A percentile compares a stretch with the other conserved stretches of the same genome.
phyloP scores from a whole-genome alignment of 2,329 filamentous ascomycete species.

The Fonsecaea monophora region DNA sequence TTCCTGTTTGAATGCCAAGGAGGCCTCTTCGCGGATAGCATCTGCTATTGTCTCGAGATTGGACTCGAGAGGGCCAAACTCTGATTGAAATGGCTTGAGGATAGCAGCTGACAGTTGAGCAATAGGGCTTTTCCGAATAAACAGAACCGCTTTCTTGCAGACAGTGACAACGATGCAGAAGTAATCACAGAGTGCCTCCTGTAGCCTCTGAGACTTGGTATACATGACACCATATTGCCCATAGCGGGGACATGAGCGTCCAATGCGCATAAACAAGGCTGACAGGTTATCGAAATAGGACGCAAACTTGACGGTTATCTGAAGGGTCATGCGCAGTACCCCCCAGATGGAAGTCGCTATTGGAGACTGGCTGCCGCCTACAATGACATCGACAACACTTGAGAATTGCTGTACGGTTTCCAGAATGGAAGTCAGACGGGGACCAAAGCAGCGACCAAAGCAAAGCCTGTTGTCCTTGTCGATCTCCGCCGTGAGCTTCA shows the following conservation, averaged over 20 bases:
- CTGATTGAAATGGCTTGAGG: constrained; percentile 27
- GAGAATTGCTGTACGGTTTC: constrained; percentile 38
- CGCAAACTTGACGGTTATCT: constrained; percentile 28
- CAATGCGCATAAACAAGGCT: constrained; percentile 37
- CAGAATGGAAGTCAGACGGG: constrained; percentile 38
- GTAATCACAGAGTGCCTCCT: constrained; percentile 34
- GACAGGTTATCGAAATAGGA: constrained; percentile 41
- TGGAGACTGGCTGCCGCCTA: constrained; percentile 34
- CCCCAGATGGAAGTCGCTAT: constrained; percentile 38
- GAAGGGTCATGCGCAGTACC: constrained; percentile 36
- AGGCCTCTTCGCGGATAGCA: constrained; percentile 23
- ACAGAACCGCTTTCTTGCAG: constrained; percentile 36
- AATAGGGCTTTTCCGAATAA: constrained; percentile 25
- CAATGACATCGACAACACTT: constrained; percentile 36
- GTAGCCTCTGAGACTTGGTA: constrained; percentile 29
- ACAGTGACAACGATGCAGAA: constrained; percentile 32
- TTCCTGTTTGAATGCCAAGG: constrained; percentile 20
- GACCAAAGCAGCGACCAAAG: constrained; percentile 34
- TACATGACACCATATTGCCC: constrained; percentile 38
- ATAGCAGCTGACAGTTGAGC: constrained; percentile 23
- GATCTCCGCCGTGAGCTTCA: constrained; percentile 33
- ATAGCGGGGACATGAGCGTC: constrained; percentile 33
- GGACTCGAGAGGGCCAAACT: constrained; percentile 22
- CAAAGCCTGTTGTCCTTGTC: constrained; percentile 32
- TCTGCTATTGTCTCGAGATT: constrained; percentile 10